Base-by-base conservation (phyloP, 371 early-diverging fungal genomes). In the Apophysomyces ossiformis region DNA sequence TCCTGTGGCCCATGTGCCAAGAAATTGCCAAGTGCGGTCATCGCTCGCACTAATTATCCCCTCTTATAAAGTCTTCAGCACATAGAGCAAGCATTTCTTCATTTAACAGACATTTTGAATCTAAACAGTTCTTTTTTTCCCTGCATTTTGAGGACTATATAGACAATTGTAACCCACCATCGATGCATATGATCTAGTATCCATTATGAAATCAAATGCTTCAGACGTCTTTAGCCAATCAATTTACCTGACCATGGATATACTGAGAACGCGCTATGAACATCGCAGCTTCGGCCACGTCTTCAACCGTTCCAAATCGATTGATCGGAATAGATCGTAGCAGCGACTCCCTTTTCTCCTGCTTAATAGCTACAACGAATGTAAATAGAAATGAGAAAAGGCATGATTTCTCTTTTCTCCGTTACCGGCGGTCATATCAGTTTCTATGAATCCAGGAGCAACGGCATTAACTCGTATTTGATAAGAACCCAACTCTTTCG, bases 381-480 rank as follows among this genome's bases (percentile, higher is more conserved):
- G 32, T 26, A 26, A 26, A 26, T 26, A 26, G 32, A 26, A 2
- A 26, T 26, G 3, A 26, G 9, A 63, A 44, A 1, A 21, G 11
- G 26, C 16, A 35, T n/a, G 15, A 16, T 16, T 11, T 15, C 21
- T 9, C 16, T 4, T 1, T 44, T 37, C 32, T 35, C 15, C 18
- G 5, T 60, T 81, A 86, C 84, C 78, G 16, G 73, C 61, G 35
- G 92, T 95, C 90, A 96, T 92, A 60, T 93, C 92, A 0, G 96
- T 95, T 6, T 88, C 89, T 37, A 95, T 92, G 65, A 87, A 93
- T n/a, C 96, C 96, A 11, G 96, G 96, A 7, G 93, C 91, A 69
- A 96, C 86, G 1, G 86, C 86, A 77, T 94, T 95, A 7, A 92
- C 95, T 41, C 93, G 76, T 11, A 96, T 84, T 12, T 88, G 85